Percentiles rank a stretch among this genome's conserved stretches.
These are phyloP conservation scores for Remersonia thermophila DNA, from an alignment of 2,329 filamentous ascomycete species.

Conservation along the genomic window DNA sequence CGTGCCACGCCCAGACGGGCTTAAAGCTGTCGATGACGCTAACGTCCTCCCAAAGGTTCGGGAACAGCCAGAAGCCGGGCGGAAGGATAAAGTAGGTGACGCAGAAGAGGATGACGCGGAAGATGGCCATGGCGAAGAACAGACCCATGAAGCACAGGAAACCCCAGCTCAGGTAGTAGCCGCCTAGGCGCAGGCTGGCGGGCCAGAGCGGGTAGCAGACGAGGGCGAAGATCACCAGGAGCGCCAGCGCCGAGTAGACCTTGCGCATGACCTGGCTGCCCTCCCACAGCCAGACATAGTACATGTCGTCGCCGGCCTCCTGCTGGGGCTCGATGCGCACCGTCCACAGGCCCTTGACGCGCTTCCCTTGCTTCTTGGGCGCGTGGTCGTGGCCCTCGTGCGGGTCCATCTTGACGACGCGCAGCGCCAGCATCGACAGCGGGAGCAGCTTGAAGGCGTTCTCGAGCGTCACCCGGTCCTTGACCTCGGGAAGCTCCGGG, in stretches of 20 bases:
- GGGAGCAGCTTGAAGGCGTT: slow-evolving; percentile 92
- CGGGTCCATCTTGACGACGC: slow-evolving; percentile 72
- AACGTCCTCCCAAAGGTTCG: slow-evolving; percentile 96
- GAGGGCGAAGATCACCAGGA: slow-evolving; percentile 72
- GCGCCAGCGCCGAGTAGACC: slow-evolving; percentile 73
- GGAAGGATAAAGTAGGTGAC: slow-evolving; percentile 74
- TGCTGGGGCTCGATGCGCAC: slow-evolving; percentile 95
- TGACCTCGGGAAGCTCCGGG: slow-evolving; percentile 75
- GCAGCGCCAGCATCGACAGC: slow-evolving; percentile 82
- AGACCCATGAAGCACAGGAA: slow-evolving; percentile 79
- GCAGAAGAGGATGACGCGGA: slow-evolving; percentile 88
- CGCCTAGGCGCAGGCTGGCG: slow-evolving; percentile 75
- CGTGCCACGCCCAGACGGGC: slow-evolving; percentile 96
- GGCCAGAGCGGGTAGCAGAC: slow-evolving; percentile 97
- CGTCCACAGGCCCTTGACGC: slow-evolving; percentile 90
- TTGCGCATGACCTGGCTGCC: slow-evolving; percentile 89
- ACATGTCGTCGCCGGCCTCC: slow-evolving; percentile 72
- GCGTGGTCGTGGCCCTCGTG: slow-evolving; percentile 60
- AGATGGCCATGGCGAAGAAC: slow-evolving; percentile 96
- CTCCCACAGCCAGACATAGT: slow-evolving; percentile 96
- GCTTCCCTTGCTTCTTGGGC: slow-evolving; percentile 62
- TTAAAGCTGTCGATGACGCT: slow-evolving; percentile 97
- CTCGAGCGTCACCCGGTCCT: slow-evolving; percentile 76
- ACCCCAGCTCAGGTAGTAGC: slow-evolving; percentile 95
- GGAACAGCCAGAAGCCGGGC: slow-evolving; percentile 94